Evolutionary conservation across 768 basidiomycete genomes (phyloP), one percentile per base, ranked within the genome.

Genomic region (Sutorius australiensis): DNA sequence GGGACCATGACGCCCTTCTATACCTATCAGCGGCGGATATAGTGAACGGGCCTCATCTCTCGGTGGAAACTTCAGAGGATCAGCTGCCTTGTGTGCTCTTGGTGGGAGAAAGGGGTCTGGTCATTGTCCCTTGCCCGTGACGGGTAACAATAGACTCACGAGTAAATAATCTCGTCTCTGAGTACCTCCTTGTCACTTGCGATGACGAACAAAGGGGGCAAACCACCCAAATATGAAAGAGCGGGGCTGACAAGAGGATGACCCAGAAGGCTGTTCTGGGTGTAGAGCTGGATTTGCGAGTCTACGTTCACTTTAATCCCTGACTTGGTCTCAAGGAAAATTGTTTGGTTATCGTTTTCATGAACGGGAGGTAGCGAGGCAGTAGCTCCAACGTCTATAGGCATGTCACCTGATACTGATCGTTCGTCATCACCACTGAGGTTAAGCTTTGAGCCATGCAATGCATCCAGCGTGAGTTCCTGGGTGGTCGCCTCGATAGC

Each of bases 141-240:
- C 1, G 40, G 2, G 41, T 6, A 46, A 40, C 24, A 21, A 53
- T 36, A 24, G 32, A 77, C 85, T 56, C 45, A 90, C 92, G 80
- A 73, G 64, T 92, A 98, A 30, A 98, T 82, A 32, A 92, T 84
- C 69, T 98, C 95, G 65, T 98, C 95, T 49, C 94, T 77, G 39
- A 98, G 70, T 0, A 95, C 92, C 72, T 98, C 95, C 61, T 87
- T 89, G 51, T 97, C 89, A 37, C 95, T 85, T 1, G 84, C 88
- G 57, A 94, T 83, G 58, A 99, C 72, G 24, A 92, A 71, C 42
- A 98, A 64, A 12, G 97, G 97, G 2, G 92, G 92, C 0, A 99
- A 70, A 2, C 95, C 95, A 6, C 95, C 97, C 11, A 99, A 78
- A 69, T 92, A 94, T 0, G 82, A 81, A 57, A 89, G 66, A 8